Evolutionary conservation across 495 filamentous ascomycete species (phyloP).

Genomic region (Hypoxylon cercidicola): DNA sequence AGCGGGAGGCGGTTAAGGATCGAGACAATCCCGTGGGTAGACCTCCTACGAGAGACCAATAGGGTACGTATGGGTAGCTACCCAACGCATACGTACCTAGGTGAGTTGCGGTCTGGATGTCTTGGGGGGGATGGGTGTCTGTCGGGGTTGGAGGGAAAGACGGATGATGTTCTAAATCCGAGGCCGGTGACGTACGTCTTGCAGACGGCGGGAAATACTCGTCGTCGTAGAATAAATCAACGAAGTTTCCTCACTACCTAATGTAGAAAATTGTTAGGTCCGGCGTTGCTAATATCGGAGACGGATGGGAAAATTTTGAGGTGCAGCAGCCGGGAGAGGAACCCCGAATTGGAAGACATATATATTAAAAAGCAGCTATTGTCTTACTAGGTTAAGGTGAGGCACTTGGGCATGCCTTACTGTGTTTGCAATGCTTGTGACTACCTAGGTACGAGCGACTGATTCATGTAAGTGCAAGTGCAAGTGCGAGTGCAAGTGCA

Average conservation of each 20-base stretch:
- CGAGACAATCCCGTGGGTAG: background rate
- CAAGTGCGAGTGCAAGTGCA: too few relatives aligned
- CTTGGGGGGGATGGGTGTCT: background rate
- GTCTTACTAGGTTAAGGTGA: constrained; percentile 16
- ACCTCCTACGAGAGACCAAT: background rate
- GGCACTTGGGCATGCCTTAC: constrained; percentile 5
- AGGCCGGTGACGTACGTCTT: constrained; percentile 36
- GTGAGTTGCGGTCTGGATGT: constrained; percentile 35
- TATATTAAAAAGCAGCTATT: constrained; percentile 8
- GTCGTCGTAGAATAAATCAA: constrained; percentile 16
- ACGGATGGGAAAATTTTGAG: constrained; percentile 27
- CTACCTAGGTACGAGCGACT: background rate
- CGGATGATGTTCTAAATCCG: constrained; percentile 37
- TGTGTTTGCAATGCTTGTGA: background rate
- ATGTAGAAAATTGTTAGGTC: constrained; percentile 20
- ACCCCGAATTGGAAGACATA: constrained; percentile 25
- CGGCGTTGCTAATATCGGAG: constrained; percentile 19
- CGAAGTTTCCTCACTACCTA: constrained; percentile 29
- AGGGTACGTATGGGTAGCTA: constrained; percentile 26
- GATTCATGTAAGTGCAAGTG: constrained; percentile 1
- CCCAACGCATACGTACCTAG: constrained; percentile 37
- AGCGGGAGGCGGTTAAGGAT: constrained; percentile 12
- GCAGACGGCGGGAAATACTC: constrained; percentile 22
- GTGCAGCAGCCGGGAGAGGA: constrained; percentile 31
- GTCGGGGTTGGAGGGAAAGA: constrained; percentile 1